Evolutionary conservation across 140 eudicot species (phyloP), one percentile per base, ranked within the genome.

Genomic region (Erigeron philadelphicus): DNA sequence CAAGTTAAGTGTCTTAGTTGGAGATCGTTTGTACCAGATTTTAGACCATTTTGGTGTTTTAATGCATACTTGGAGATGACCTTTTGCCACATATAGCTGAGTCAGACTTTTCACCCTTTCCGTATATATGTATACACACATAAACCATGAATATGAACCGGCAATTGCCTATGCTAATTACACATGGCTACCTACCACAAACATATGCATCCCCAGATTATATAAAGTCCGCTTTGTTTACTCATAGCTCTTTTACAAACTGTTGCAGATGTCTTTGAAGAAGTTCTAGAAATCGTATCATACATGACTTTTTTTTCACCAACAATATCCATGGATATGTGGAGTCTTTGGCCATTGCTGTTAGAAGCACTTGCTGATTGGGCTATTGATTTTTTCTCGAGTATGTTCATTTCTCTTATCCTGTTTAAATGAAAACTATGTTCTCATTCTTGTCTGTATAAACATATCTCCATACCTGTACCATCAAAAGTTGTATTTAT

Each of bases 261-360:
- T 74, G 16, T 55, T 74, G 75, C 87, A 91, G 97, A 91, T 92
- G 96, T 88, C 54, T 91, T 86, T 75, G 97, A 91, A 82, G 97
- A 91, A 75, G 95, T 91, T 72, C 77, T 91, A 82, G 97, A 91
- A 81, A 91, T 91, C 35, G 96, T 86, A 40, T 91, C 97, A 7
- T 91, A 91, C 78, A 86, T 91, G 97, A 88, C 97, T 10, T 91
- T 91, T 61, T 91, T 85, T 71, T 91, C 91, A 21, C 96, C 97
- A 15, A 84, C 91, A 35, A 88, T 91, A 68, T 91, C 97, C 48
- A 23, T 91, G 87, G 96, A 91, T 64, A 91, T 91, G 97, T 91
- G 97, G 97, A 88, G 86, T 72, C 96, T 91, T 46, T 91, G 97
- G 97, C 96, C 97, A n/a, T 80, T 88, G 68, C 78, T 91, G 90